Evolutionary conservation across 1,284 basidiomycete genomes (phyloP).

Genomic region (Microbotryum violaceum): DNA sequence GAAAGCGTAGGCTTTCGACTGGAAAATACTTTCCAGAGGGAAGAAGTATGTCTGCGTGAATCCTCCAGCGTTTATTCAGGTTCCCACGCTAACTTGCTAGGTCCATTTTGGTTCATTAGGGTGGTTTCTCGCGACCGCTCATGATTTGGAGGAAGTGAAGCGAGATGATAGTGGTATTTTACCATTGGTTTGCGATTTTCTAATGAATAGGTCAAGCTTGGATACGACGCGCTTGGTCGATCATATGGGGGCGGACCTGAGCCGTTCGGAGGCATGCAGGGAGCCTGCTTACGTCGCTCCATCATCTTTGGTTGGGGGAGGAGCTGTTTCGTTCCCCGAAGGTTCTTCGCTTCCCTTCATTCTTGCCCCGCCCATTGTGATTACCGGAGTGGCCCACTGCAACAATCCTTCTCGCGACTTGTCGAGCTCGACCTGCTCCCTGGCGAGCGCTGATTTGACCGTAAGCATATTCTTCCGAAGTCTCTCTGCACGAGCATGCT

Average conservation of each 20-base stretch:
- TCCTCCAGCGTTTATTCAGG: neutral
- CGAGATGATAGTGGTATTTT: too few relatives aligned
- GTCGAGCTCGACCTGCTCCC: too few relatives aligned
- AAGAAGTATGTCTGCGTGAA: slow-evolving; percentile 9
- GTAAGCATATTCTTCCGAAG: too few relatives aligned
- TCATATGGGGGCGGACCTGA: neutral
- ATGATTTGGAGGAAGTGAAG: slow-evolving; percentile 23
- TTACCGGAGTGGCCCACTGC: too few relatives aligned
- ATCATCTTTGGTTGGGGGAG: neutral
- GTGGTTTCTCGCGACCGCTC: slow-evolving; percentile 28
- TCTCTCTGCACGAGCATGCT: too few relatives aligned
- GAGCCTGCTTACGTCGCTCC: too few relatives aligned
- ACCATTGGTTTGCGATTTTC: neutral
- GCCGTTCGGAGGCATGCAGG: too few relatives aligned
- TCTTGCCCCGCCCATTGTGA: too few relatives aligned
- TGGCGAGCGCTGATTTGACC: too few relatives aligned
- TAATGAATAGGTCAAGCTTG: neutral
- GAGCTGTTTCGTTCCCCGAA: neutral
- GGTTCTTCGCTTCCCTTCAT: too few relatives aligned
- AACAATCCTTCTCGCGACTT: too few relatives aligned
- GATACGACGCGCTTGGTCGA: neutral
- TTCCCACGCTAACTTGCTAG: neutral
- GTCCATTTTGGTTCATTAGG: neutral
- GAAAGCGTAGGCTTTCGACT: slow-evolving; percentile 17
- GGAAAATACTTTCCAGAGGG: slow-evolving; percentile 18